phyloP scores from a whole-genome alignment of 2,329 filamentous ascomycete species.

The Nemania diffusa region DNA sequence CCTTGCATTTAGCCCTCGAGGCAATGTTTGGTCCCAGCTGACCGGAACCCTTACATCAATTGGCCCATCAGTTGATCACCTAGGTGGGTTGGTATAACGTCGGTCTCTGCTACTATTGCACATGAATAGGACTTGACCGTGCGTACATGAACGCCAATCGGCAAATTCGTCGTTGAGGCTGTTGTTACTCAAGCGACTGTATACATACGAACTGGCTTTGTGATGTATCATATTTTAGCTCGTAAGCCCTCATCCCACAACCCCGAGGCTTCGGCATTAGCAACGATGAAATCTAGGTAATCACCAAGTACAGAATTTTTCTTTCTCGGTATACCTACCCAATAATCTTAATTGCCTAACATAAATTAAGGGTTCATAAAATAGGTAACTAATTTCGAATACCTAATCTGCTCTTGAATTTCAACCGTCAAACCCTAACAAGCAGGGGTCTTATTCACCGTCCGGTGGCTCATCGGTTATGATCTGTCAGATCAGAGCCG shows the following conservation, averaged over 20 bases:
- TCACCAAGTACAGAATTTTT: no score
- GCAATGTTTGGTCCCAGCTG: conserved; percentile 20
- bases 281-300: not conserved
- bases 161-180: not conserved
- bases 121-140: not conserved
- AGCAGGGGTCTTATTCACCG: no score
- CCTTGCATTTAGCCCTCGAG: conserved; percentile 9
- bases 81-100: conserved; percentile 4
- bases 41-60: conserved; percentile 18
- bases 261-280: not conserved
- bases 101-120: not conserved
- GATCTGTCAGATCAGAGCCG: conserved; percentile 13
- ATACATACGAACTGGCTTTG: not conserved
- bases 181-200: not conserved
- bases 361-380: not conserved
- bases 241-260: not conserved
- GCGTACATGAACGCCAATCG: not conserved
- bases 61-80: conserved; percentile 7
- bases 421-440: not conserved
- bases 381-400: not conserved
- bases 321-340: no score
- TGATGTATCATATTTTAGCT: not conserved
- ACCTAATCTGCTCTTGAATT: not conserved
- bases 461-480: not conserved
- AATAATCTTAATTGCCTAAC: no score